These are phyloP conservation scores for Pleoardoris graminearum DNA, from an alignment of 2,329 filamentous ascomycete species.

Conservation along the genomic window DNA sequence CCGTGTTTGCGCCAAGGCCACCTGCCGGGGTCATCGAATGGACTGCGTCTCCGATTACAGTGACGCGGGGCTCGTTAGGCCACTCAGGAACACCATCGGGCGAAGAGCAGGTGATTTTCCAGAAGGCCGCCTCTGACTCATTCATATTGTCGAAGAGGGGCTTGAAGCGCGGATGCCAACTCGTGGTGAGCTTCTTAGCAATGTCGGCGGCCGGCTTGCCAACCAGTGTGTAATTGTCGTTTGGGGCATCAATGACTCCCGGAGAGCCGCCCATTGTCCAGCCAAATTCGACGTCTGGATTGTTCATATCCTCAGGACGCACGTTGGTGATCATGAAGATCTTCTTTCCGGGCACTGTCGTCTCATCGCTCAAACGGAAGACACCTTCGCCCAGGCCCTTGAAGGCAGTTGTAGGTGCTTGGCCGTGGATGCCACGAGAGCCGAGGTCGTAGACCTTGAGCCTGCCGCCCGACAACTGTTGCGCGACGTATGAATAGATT, in stretches of 20 bases:
- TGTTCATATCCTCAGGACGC: conserved; percentile 61
- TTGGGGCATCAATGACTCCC: conserved; percentile 61
- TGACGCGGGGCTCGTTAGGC: conserved; percentile 59
- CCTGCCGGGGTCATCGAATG: conserved; percentile 54
- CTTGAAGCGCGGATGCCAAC: conserved; percentile 61
- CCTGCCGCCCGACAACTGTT: conserved; percentile 60
- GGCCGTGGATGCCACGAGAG: conserved; percentile 66
- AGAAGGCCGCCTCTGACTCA: conserved; percentile 63
- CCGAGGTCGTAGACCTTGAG: conserved; percentile 67
- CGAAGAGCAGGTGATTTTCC: conserved; percentile 67
- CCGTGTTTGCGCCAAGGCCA: conserved; percentile 52
- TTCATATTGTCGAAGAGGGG: conserved; percentile 63
- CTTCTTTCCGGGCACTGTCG: conserved; percentile 48
- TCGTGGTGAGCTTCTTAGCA: conserved; percentile 56
- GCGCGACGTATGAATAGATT: conserved; percentile 63
- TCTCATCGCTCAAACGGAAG: conserved; percentile 57
- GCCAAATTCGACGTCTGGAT: conserved; percentile 61
- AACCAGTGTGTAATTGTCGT: conserved; percentile 62
- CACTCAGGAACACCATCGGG: conserved; percentile 64
- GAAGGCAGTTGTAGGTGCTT: conserved; percentile 65
- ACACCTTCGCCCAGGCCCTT: conserved; percentile 66
- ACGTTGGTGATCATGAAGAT: conserved; percentile 67
- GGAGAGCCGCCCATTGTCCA: conserved; percentile 66
- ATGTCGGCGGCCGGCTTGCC: conserved; percentile 61
- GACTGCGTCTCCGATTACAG: conserved; percentile 51